Evolutionary conservation across 495 filamentous ascomycete species (phyloP), one percentile per base, ranked within the genome.

Genomic region (Geoglossum glabrum): DNA sequence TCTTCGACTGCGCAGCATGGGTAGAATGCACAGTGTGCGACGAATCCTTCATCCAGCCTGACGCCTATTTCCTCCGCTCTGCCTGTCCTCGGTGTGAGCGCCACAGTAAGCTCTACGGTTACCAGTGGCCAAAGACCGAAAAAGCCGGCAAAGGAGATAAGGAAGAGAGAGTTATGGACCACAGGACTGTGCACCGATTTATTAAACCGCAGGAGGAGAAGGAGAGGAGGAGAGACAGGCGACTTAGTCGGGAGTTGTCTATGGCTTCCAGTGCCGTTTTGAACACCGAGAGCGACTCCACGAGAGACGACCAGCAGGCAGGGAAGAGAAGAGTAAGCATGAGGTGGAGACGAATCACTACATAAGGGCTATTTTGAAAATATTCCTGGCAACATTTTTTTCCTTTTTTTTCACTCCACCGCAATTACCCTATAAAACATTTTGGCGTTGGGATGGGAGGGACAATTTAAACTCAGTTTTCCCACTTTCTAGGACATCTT

Each of bases 41-140:
- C 19, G 70, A 74, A 0, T 77, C 79, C 59, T 99, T 97, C 64
- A 81, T 97, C 0, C 90, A 98, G 63, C 72, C 75, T 19, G 84
- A 97, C 63, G 87, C 83, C 1, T 96, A 92, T 67, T 58, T 58
- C 19, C 93, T 90, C 1, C 81, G 85, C 17, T 77, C 80, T 25
- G 83, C 84, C 28, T 99, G 92, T 65, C 87, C 85, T 10, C 79
- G 93, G 19, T 99, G 92, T 69, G 93, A 97, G 71, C 77, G 93
- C 0, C 92, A 99, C 63, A 90, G 85, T 27, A 97, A 93, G 68
- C 73, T 99, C 0, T 99, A 96, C 66, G 93, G 93, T 0, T 94
- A 84, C 64, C 76, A 80, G 55, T 99, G 93, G 93, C 92, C 92
- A 19, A 93, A 97, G 69, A 97, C 93, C 1, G 84, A 94, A 36